Base-by-base conservation (phyloP, 768 basidiomycete genomes). In the Boletus vinaceobasis region DNA sequence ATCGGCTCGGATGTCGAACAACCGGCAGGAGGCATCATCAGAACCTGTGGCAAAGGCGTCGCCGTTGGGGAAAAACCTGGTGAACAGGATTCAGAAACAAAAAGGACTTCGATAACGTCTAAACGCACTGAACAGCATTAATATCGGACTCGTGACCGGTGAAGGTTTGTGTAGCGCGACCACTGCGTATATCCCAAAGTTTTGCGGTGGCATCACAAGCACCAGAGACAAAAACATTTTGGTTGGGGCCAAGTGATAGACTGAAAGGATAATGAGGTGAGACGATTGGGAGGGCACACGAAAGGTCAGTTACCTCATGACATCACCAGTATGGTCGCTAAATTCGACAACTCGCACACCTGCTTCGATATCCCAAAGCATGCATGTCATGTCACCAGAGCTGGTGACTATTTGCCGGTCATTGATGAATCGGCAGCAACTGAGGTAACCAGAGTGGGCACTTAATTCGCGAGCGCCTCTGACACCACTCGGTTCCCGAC, bases 311-410 rank as follows among this genome's bases (percentile, higher is more conserved):
- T 66, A 96, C 96, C 94, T 98, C 96, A 99, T 99, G 56, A 99
- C 96, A 76, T 99, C 96, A 40, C 97, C 96, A 15, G 97, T 98
- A 70, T 99, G 96, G 73, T 99, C 96, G 68, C 91, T 97, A 73
- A 99, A 99, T 75, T 98, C 97, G 64, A 96, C 90, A n/a, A 95
- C 90, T 58, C 96, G 79, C 2, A 96, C 93, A 60, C 96, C 97
- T 26, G 93, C 93, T 73, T 99, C 96, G 56, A 99, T 93, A 73
- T 99, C 96, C 96, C 97, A 99, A 29, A 98, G 81, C 95, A 99
- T 98, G 73, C 96, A 99, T 32, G 96, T 97, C 96, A 99, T 99
- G 71, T 99, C 96, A 51, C 96, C 96, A 33, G 95, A 98, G 64
- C 85, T 88, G 35, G 96, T 99, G 59, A 99, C 89, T 65, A 99